phyloP scores from a whole-genome alignment of 371 early-diverging fungal species.

The Blakeslea trispora region DNA sequence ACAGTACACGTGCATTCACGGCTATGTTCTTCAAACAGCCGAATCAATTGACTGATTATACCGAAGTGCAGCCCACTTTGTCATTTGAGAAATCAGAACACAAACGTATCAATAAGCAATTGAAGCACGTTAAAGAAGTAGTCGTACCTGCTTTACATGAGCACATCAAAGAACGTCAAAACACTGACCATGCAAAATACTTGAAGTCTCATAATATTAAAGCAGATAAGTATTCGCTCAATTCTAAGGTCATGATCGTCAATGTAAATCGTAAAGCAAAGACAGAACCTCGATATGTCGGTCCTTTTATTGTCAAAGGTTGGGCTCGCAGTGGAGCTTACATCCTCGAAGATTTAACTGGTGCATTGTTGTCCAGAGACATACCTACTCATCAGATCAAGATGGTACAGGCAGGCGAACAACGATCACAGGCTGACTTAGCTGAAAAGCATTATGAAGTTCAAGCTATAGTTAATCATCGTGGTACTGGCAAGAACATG shows the following conservation, averaged over 20 bases:
- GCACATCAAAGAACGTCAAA: constrained; percentile 5
- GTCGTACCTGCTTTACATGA: constrained; percentile 4
- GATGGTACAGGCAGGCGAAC: neutral
- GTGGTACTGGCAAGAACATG: neutral
- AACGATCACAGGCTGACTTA: neutral
- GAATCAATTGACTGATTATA: constrained; percentile 6
- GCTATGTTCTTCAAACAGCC: constrained; percentile 3
- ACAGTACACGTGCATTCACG: neutral
- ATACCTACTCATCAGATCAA: constrained; percentile 13
- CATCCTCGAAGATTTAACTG: neutral
- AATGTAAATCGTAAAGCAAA: constrained; percentile 2
- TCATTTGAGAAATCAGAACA: neutral
- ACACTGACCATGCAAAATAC: neutral
- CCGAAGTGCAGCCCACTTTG: neutral
- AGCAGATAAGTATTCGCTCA: constrained; percentile 2
- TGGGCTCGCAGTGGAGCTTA: neutral
- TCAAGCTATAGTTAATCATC: neutral
- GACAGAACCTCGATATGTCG: neutral
- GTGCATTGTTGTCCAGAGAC: constrained; percentile 5
- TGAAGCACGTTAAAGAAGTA: neutral
- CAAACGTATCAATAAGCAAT: neutral
- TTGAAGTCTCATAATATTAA: constrained; percentile 1
- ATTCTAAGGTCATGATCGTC: constrained; percentile 5
- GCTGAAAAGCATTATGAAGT: constrained; percentile 2
- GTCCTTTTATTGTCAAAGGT: constrained; percentile 6